A percentile compares a stretch with the other conserved stretches of the same genome.
Evolutionary conservation across 176 grass and related monocot genomes (phyloP).

Genomic region (Oryza coarctata): DNA sequence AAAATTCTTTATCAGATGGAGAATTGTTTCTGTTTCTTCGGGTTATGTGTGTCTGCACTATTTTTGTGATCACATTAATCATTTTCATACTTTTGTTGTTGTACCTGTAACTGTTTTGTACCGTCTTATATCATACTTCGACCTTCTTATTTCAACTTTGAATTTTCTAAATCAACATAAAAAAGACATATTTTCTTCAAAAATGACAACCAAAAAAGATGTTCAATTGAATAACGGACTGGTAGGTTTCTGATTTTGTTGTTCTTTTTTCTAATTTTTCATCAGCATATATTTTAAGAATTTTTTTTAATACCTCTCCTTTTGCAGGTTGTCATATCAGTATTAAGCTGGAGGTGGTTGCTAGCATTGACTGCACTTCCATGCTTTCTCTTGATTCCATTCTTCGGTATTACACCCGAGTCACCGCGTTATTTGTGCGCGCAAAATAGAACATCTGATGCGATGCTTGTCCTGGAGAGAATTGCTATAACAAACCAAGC

Average conservation of each 20-base stretch:
- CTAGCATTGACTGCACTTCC: slow-evolving; percentile 67
- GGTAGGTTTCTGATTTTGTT: not conserved
- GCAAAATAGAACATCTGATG: slow-evolving; percentile 54
- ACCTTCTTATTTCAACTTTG: slow-evolving; percentile 13
- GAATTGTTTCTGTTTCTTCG: not conserved
- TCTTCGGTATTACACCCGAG: slow-evolving; percentile 60
- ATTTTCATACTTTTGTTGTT: not conserved
- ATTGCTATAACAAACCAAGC: slow-evolving; percentile 53
- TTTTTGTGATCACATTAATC: not conserved
- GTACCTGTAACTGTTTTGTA: not conserved
- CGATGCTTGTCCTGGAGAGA: slow-evolving; percentile 62
- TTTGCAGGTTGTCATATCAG: slow-evolving; percentile 48
- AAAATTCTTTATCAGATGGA: not conserved
- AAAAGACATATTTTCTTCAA: not conserved
- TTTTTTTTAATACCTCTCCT: slow-evolving; percentile 10
- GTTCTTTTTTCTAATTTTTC: slow-evolving; percentile 13
- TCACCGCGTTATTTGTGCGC: slow-evolving; percentile 77
- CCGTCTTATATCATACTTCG: not conserved
- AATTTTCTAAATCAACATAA: not conserved
- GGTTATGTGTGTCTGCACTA: not conserved
- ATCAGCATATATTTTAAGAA: not conserved
- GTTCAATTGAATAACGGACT: not conserved
- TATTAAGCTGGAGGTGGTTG: slow-evolving; percentile 75
- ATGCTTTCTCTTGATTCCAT: slow-evolving; percentile 62
- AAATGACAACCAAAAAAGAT: not conserved